Evolutionary conservation across 2,329 filamentous ascomycete genomes (phyloP).

Genomic region (Phialophora verrucosa): DNA sequence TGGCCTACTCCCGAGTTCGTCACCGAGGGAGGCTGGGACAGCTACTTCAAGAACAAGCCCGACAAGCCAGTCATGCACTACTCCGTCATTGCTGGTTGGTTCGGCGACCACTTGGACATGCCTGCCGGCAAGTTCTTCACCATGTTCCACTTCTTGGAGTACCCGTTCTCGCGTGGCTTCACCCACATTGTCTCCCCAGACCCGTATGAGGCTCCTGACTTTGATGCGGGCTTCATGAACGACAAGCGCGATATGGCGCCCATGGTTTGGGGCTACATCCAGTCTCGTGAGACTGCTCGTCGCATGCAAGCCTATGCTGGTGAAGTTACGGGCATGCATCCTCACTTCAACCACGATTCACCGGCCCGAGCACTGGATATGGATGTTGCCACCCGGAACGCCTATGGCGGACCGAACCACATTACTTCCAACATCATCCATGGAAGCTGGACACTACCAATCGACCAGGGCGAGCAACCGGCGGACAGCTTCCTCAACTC

Average conservation of each 20-base stretch:
- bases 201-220: constrained; percentile 76
- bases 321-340: constrained; percentile 70
- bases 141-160: constrained; percentile 76
- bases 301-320: constrained; percentile 79
- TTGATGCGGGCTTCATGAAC: constrained; percentile 84
- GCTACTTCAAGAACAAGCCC: constrained; percentile 82
- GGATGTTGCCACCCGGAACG: constrained; percentile 75
- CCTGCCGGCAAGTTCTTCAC: constrained; percentile 80
- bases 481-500: constrained; percentile 64
- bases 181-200: constrained; percentile 74
- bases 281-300: constrained; percentile 77
- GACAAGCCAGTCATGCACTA: constrained; percentile 91
- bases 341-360: constrained; percentile 73
- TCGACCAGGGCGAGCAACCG: constrained; percentile 61
- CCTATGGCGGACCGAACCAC: constrained; percentile 75
- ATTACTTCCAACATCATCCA: constrained; percentile 74
- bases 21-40: constrained; percentile 71
- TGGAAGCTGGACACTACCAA: constrained; percentile 70
- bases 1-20: constrained; percentile 77
- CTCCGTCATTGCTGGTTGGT: constrained; percentile 70
- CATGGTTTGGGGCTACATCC: constrained; percentile 85
- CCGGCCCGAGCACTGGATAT: constrained; percentile 73
- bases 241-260: constrained; percentile 83
- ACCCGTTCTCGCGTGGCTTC: constrained; percentile 73
- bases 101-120: constrained; percentile 62